Base-by-base conservation (phyloP, 2,329 filamentous ascomycete species). In the Phialocephala subalpina region DNA sequence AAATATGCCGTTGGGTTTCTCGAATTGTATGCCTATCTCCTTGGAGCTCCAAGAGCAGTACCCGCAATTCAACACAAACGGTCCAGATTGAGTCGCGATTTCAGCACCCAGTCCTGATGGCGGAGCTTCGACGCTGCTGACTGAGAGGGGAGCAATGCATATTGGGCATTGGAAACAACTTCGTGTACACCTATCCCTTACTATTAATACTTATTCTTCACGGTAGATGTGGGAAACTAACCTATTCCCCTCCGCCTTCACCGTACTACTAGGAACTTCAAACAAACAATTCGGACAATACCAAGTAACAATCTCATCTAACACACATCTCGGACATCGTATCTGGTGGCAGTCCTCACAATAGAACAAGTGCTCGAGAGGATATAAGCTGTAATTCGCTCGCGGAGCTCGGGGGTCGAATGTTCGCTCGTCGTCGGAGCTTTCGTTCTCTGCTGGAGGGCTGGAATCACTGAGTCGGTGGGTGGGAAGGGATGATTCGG, bases 331-430 rank as follows among this genome's bases (percentile, higher is more conserved):
- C 6, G 93, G 92, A 77, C 96, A 99, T 72, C 96, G 92, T 68
- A 98, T 97, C 79, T 97, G 92, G 77, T 97, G 93, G 78, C 96
- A 99, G 78, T 98, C 96, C 77, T 97, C 95, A 82, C 96, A 99
- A 82, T 97, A 99, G 47, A 98, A 86, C 29, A 99, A 87, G 77
- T 97, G 90, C 76, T 98, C 95, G 53, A 97, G 89, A 0, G 96
- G 95, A 76, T 95, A 97, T 36, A 99, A 84, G 71, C 93, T 94
- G 83, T 93, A 98, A 78, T 94, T 96, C 65, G 96, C 92, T 42
- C 94, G 90, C 18, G 92, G 87, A 67, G 90, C 90, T 73, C 92
- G 89, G 1, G 96, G 94, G 77, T 99, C 92, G 78, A 99, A 97
- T 3, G 92, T 91, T 68, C 86, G 84, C 65, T 93, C 92, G 70